Evolutionary conservation across 164 flowering plant genomes (phyloP), one percentile per base, ranked within the genome.

Genomic region (Macadamia tetraphylla): DNA sequence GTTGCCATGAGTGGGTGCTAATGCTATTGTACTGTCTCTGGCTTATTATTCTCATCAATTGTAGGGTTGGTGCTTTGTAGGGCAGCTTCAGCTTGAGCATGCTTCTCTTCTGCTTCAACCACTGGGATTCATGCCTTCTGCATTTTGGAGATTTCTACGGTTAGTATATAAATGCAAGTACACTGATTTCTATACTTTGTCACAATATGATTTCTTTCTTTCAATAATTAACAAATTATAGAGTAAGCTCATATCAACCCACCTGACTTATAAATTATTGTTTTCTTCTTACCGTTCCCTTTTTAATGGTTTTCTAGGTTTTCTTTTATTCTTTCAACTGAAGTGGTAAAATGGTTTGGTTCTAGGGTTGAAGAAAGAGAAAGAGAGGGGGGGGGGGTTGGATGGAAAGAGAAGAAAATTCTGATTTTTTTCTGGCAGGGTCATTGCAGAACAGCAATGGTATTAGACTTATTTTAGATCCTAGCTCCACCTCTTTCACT

Each of bases 31-130:
- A 55, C 31, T 58, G 11, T 2, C 60, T 35, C 66, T 35, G 12
- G 6, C 62, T 70, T n/a, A 40, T 63, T 29, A 46, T 72, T 64
- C 35, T 61, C 43, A 40, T 70, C 61, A 58, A 58, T 6, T 51
- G 35, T 57, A 17, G 29, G 58, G 32, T 51, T 62, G 72, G 60
- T 65, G n/a, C 44, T 65, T 64, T 65, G 44, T 59, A 75, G 72
- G 76, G 61, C 67, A 76, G 71, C 64, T 70, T 66, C 69, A 76
- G 71, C 62, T 70, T 74, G 69, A 35, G 23, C 83, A 83, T 78
- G 83, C 79, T 66, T 73, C 29, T 67, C 60, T 73, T 71, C 75
- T 76, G 70, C 65, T 72, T 64, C 69, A 83, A 76, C 86, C 74
- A 81, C 78, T 65, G 57, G 43, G 66, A 2, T 53, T 76, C 84